Base-by-base conservation (phyloP, 805 yeast species). In the Wickerhamiella spandovensis region DNA sequence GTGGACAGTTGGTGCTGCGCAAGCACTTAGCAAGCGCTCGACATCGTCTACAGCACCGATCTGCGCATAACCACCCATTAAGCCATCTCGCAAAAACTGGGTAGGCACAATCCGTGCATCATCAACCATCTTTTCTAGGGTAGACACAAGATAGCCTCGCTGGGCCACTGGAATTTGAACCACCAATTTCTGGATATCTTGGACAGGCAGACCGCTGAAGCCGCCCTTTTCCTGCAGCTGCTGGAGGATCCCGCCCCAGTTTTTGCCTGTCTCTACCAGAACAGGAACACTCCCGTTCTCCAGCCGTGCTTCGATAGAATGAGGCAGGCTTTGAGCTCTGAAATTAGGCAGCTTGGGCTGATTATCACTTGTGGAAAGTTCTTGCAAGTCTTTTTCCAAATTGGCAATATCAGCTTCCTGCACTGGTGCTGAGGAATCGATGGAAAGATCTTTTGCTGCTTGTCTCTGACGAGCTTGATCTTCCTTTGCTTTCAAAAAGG, bases 61-160 rank as follows among this genome's bases (percentile, higher is more conserved):
- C 15, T 59, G 56, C 1, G 70, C 70, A 49, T 66, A 65, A 1
- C 63, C 65, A 9, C 63, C 61, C 60, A 67, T 62, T 23, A 63
- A 51, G 7, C 51, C 46, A 37, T 67, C 64, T 28, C 49, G 21
- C 2, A 60, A 51, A 18, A 51, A 51, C 28, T 50, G 56, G 7
- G 59, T 41, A 15, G 54, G 56, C 18, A 17, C n/a, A 9, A 59
- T 23, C 3, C 43, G 47, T 3, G 63, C 61, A 2, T 48, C 57
- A 1, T 48, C 43, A 37, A 63, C 44, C 60, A 63, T 55, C 6
- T 51, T 49, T 24, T 60, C 59, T 2, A 67, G 49, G 20, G 45
- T 22, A 1, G 51, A 45, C 5, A 57, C 55, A 3, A 54, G 39
- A 1, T 24, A 9, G 1, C 61, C 56, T 18, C 69, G 47, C 37